A percentile compares a stretch with the other conserved stretches of the same genome.
Conservation (phyloP, 2,329 filamentous ascomycete genomes). For the Cyanodermella asteris region DNA sequence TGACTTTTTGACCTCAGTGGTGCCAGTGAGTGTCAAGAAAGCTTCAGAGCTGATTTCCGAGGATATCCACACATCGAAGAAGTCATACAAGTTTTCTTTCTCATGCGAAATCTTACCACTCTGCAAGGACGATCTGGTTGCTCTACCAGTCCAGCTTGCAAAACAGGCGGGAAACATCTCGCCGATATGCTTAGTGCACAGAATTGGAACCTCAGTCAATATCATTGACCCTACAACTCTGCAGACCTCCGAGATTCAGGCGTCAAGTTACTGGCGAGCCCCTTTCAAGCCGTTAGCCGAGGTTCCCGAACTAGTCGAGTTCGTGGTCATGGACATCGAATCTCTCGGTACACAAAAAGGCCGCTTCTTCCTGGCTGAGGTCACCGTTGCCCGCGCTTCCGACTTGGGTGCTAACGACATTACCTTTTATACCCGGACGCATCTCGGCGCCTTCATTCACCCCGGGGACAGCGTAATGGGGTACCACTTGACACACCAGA, state of each 20-base stretch:
- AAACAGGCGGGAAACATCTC: constrained; percentile 74
- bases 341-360: constrained; percentile 52
- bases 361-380: constrained; percentile 67
- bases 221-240: constrained; percentile 78
- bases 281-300: constrained; percentile 74
- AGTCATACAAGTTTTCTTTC: constrained; percentile 87
- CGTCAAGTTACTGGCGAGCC: constrained; percentile 70
- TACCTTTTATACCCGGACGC: constrained; percentile 76
- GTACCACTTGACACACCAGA: constrained; percentile 73
- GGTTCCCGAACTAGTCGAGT: constrained; percentile 67
- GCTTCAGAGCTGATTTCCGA: constrained; percentile 85
- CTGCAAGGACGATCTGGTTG: constrained; percentile 94
- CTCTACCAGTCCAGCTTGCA: constrained; percentile 70
- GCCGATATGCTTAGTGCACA: constrained; percentile 66
- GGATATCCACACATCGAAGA: constrained; percentile 75
- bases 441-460: constrained; percentile 67
- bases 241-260: constrained; percentile 68
- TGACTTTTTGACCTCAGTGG: constrained; percentile 69
- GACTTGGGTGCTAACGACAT: constrained; percentile 73
- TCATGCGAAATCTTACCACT: constrained; percentile 80
- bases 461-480: constrained; percentile 84
- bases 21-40: constrained; percentile 58
- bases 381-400: constrained; percentile 64
- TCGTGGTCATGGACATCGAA: constrained; percentile 88
- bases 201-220: constrained; percentile 75